Conservation (phyloP, 148 eudicot species). For the Chenopodium formosanum region DNA sequence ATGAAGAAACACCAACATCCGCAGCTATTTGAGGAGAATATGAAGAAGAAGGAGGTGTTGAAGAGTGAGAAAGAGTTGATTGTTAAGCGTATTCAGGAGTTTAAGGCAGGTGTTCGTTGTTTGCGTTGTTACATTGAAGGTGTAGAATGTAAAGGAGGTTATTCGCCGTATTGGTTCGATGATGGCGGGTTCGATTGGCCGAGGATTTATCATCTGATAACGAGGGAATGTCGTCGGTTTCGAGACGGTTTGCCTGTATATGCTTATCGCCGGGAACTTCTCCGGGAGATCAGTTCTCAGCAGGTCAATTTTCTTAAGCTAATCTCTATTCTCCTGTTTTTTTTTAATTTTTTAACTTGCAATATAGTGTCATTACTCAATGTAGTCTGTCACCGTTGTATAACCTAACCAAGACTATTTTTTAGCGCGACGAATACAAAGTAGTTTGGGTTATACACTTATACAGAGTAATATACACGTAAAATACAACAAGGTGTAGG, state of each 20-base stretch:
- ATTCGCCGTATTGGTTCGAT: conserved; percentile 27
- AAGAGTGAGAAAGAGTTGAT: conserved; percentile 41
- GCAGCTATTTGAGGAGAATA: conserved; percentile 17
- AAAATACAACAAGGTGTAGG: too few relatives aligned
- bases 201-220: conserved; percentile 34
- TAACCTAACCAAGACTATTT: too few relatives aligned
- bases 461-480: too few relatives aligned
- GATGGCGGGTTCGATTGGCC: conserved; percentile 31
- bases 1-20: conserved; percentile 2
- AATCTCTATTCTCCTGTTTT: too few relatives aligned
- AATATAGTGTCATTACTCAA: too few relatives aligned
- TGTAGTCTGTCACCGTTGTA: too few relatives aligned
- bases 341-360: too few relatives aligned
- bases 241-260: conserved; percentile 60
- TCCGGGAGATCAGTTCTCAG: conserved; percentile 35
- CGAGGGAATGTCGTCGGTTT: conserved; percentile 51
- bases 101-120: conserved; percentile 42
- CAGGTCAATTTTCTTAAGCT: conserved; percentile 27
- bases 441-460: too few relatives aligned
- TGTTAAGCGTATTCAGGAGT: conserved; percentile 51
- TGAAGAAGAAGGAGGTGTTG: conserved; percentile 32
- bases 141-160: not conserved
- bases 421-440: too few relatives aligned
- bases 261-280: conserved; percentile 50
- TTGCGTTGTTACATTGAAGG: conserved; percentile 35